Evolutionary conservation across 805 yeast genomes (phyloP).

Genomic region (Dipodascus geniculatus): DNA sequence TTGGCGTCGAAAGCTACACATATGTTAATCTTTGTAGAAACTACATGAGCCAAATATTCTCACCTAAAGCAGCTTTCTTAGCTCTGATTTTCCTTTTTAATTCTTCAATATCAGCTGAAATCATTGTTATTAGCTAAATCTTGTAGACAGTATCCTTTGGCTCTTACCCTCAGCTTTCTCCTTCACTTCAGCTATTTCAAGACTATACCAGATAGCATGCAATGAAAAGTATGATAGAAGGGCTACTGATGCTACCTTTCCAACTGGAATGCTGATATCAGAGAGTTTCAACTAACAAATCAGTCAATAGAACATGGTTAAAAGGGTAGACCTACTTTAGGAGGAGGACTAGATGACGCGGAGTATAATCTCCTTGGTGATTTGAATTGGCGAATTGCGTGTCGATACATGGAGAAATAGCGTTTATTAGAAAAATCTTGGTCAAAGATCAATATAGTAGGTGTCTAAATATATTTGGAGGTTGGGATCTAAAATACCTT

Average conservation of each 20-base stretch:
- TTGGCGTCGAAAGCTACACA: no score
- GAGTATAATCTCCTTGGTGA: background rate
- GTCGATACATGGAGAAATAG: background rate
- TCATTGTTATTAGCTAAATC: background rate
- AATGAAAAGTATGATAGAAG: background rate
- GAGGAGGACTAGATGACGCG: background rate
- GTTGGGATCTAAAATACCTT: no score
- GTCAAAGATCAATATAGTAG: background rate
- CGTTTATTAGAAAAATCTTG: background rate
- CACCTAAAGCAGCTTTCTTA: background rate
- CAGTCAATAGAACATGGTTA: background rate
- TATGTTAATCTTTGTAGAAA: background rate
- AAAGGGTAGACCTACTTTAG: background rate
- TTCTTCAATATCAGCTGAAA: background rate
- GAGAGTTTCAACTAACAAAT: background rate
- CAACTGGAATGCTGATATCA: background rate
- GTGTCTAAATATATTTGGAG: background rate
- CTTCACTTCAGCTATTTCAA: background rate
- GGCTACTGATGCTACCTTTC: background rate
- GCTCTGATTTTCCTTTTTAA: background rate
- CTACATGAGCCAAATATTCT: background rate
- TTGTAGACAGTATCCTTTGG: slow-evolving; percentile 3
- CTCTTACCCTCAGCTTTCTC: slow-evolving; percentile 2
- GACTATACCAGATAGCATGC: background rate
- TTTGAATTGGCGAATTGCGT: background rate